A percentile compares a stretch with the other conserved stretches of the same genome.
These are phyloP conservation scores for Phaeosphaeria sp. DNA, from an alignment of 2,329 filamentous ascomycete genomes.

Conservation along the genomic window DNA sequence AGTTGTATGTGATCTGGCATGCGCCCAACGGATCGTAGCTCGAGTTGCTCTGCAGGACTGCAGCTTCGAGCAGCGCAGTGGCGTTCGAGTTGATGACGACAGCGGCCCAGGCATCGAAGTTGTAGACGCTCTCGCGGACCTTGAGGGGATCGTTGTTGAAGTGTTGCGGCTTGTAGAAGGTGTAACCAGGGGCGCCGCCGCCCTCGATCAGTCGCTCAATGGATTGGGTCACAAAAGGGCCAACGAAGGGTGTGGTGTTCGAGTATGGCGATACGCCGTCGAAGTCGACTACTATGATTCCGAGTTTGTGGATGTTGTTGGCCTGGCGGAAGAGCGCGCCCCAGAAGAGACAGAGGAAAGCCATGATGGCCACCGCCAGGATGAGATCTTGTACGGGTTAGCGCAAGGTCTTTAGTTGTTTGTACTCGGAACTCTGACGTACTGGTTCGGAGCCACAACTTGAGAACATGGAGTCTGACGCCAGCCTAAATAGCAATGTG, in stretches of 20 bases:
- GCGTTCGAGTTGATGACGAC: slow-evolving; percentile 69
- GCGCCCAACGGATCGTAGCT: slow-evolving; percentile 68
- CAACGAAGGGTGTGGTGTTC: slow-evolving; percentile 58
- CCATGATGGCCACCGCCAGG: slow-evolving; percentile 32
- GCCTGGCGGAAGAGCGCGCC: slow-evolving; percentile 37
- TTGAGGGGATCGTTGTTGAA: slow-evolving; percentile 64
- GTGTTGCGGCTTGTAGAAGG: slow-evolving; percentile 53
- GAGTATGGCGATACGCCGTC: slow-evolving; percentile 62
- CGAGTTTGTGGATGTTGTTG: slow-evolving; percentile 46
- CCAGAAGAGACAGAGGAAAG: slow-evolving; percentile 37
- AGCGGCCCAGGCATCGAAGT: slow-evolving; percentile 66
- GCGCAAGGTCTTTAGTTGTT: not conserved
- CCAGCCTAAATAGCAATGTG: slow-evolving; percentile 25
- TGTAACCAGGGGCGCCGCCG: slow-evolving; percentile 57
- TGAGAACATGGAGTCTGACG: slow-evolving; percentile 37
- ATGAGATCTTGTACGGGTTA: slow-evolving; percentile 26
- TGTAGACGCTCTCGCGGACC: slow-evolving; percentile 65
- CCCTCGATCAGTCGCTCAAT: slow-evolving; percentile 50
- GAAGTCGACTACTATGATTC: slow-evolving; percentile 68
- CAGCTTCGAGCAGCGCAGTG: slow-evolving; percentile 62
- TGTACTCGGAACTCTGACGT: slow-evolving; percentile 1
- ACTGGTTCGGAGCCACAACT: slow-evolving; percentile 37
- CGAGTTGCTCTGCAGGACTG: slow-evolving; percentile 61
- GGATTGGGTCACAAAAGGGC: slow-evolving; percentile 59
- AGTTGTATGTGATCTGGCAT: slow-evolving; percentile 62